phyloP scores from a whole-genome alignment of 1,284 basidiomycete species.

The Stygiomarasmius scandens region DNA sequence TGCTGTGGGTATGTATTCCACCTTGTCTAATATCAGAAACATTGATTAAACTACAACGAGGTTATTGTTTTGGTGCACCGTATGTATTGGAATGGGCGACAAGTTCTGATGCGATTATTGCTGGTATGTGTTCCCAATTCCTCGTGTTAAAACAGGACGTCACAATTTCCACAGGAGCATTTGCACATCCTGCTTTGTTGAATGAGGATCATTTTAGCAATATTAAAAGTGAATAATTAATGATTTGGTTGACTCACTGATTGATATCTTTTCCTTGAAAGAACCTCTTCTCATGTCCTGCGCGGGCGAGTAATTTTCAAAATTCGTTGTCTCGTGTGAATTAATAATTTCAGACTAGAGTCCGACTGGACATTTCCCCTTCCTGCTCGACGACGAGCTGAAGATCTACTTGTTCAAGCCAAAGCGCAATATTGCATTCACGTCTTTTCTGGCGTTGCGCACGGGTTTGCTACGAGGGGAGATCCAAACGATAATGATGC shows the following conservation, averaged over 20 bases:
- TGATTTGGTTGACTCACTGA: neutral
- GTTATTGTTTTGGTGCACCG: constrained; percentile 20
- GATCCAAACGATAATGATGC: constrained; percentile 19
- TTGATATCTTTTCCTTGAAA: neutral
- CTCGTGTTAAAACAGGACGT: neutral
- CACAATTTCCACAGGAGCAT: constrained; percentile 17
- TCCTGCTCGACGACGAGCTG: constrained; percentile 20
- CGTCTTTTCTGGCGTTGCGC: constrained; percentile 23
- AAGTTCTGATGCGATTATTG: neutral
- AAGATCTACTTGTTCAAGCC: constrained; percentile 22
- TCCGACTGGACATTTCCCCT: constrained; percentile 24
- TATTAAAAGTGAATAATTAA: constrained; percentile 16
- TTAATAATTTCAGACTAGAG: constrained; percentile 6
- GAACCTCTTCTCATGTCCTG: constrained; percentile 24
- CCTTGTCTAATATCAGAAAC: neutral
- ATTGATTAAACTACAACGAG: neutral
- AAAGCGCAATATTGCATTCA: constrained; percentile 19
- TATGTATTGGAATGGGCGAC: constrained; percentile 20
- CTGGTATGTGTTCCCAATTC: neutral
- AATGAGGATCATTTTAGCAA: constrained; percentile 18
- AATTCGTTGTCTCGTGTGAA: too few relatives aligned
- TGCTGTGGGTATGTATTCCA: constrained; percentile 29
- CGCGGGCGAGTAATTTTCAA: neutral
- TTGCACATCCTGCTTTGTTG: constrained; percentile 23
- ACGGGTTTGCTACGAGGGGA: constrained; percentile 23